These are phyloP conservation scores for Podila horticola DNA, from an alignment of 192 early-diverging fungal species.

Conservation along the genomic window DNA sequence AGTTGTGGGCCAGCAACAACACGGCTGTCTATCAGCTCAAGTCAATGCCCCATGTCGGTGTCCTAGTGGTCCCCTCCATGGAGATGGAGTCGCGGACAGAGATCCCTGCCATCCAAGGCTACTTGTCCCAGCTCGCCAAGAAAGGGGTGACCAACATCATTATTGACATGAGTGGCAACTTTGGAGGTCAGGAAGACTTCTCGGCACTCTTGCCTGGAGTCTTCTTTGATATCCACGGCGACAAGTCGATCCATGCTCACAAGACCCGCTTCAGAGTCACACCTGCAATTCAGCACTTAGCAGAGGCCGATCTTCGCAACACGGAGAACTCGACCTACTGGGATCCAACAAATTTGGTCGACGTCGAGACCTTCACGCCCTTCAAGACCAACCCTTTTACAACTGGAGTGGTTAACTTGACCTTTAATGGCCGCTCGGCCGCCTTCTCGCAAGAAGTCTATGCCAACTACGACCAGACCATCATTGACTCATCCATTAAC, in stretches of 20 bases:
- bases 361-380: background rate
- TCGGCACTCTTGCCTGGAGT: background rate
- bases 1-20: constrained; percentile 1
- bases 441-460: constrained; percentile 2
- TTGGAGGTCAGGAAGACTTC: constrained; percentile 8
- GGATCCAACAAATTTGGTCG: background rate
- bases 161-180: constrained; percentile 19
- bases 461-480: background rate
- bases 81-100: background rate
- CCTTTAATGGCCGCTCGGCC: background rate
- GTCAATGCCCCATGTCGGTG: constrained; percentile 9
- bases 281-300: background rate
- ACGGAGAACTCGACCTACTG: too few species aligned
- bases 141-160: constrained; percentile 17
- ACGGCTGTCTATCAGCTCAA: constrained; percentile 31
- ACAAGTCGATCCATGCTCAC: background rate
- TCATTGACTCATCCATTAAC: background rate
- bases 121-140: background rate
- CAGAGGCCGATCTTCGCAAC: background rate
- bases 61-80: constrained; percentile 7
- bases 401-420: background rate
- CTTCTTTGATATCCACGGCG: constrained; percentile 4
- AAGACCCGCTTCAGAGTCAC: background rate
- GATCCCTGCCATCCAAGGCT: background rate
- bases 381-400: constrained; percentile 15